Evolutionary conservation across 2,329 filamentous ascomycete genomes (phyloP).

Genomic region (Aureobasidium zeae): DNA sequence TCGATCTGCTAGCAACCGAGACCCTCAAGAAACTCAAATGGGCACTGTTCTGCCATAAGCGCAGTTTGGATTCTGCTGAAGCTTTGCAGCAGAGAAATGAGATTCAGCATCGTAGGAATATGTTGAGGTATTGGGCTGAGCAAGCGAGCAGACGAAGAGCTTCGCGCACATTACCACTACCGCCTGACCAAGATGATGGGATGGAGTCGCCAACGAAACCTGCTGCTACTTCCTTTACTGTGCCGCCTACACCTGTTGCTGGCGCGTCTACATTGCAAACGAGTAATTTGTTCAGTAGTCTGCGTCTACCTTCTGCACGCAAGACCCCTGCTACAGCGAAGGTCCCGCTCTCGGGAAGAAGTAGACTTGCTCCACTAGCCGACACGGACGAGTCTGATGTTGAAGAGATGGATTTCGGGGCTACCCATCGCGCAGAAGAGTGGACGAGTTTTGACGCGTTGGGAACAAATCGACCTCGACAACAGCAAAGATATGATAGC

Average conservation of each 20-base stretch:
- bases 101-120: slow-evolving; percentile 45
- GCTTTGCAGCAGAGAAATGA: slow-evolving; percentile 45
- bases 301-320: slow-evolving; percentile 11
- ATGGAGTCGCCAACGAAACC: slow-evolving; percentile 15
- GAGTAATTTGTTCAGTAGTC: slow-evolving; percentile 16
- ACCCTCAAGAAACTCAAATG: slow-evolving; percentile 48
- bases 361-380: background rate
- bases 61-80: slow-evolving; percentile 43
- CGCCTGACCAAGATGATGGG: slow-evolving; percentile 3
- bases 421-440: slow-evolving; percentile 26
- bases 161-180: slow-evolving; percentile 11
- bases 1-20: slow-evolving; percentile 26
- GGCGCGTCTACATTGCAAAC: background rate
- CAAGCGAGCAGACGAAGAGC: slow-evolving; percentile 30
- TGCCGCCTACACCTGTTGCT: background rate
- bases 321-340: slow-evolving; percentile 17
- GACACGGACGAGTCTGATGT: background rate
- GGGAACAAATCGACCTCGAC: background rate
- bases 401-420: slow-evolving; percentile 21
- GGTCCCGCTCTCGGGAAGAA: background rate
- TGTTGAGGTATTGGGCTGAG: slow-evolving; percentile 48
- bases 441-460: slow-evolving; percentile 32
- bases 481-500: slow-evolving; percentile 1
- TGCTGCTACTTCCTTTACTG: background rate
- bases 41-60: slow-evolving; percentile 46